Percentiles rank a stretch among this genome's conserved stretches.
phyloP scores from a whole-genome alignment of 768 basidiomycete species.

The Paxillus involutus region DNA sequence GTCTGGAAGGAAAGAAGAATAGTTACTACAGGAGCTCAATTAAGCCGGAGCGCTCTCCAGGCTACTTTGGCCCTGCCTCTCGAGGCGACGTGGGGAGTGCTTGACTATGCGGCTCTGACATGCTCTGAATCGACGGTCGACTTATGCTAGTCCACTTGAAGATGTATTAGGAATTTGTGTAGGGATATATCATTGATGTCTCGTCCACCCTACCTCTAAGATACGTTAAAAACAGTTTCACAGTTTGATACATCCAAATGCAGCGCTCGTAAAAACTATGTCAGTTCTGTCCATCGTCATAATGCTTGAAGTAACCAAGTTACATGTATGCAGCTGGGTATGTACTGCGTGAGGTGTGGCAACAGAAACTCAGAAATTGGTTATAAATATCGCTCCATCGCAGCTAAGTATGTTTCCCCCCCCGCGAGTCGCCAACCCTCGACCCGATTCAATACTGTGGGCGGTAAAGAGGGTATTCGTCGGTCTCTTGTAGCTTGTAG shows the following conservation, averaged over 20 bases:
- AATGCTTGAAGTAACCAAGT: too few species aligned
- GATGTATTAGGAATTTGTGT: not conserved
- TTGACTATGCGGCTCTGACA: slow-evolving; percentile 80
- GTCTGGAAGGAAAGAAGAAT: slow-evolving; percentile 44
- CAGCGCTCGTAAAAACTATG: not conserved
- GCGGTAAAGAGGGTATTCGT: slow-evolving; percentile 38
- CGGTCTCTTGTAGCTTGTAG: slow-evolving; percentile 19
- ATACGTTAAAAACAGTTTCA: too few species aligned
- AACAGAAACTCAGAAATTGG: not conserved
- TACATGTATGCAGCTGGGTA: too few species aligned
- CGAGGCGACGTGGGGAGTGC: slow-evolving; percentile 50
- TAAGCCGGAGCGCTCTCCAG: slow-evolving; percentile 76
- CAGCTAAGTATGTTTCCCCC: not conserved
- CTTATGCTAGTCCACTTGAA: too few species aligned
- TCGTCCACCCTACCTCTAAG: too few species aligned
- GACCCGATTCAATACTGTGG: slow-evolving; percentile 16
- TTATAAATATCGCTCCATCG: not conserved
- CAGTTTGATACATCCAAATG: not conserved
- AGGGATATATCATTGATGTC: not conserved
- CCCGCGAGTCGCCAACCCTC: not conserved
- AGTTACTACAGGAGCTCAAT: slow-evolving; percentile 51
- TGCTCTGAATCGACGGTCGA: slow-evolving; percentile 8
- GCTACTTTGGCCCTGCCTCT: slow-evolving; percentile 35
- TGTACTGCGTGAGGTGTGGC: too few species aligned
- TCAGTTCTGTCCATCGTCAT: too few species aligned